A percentile compares a stretch with the other conserved stretches of the same genome.
Conservation (phyloP, 2,329 filamentous ascomycete species). For the Basipetospora chlamydospora region DNA sequence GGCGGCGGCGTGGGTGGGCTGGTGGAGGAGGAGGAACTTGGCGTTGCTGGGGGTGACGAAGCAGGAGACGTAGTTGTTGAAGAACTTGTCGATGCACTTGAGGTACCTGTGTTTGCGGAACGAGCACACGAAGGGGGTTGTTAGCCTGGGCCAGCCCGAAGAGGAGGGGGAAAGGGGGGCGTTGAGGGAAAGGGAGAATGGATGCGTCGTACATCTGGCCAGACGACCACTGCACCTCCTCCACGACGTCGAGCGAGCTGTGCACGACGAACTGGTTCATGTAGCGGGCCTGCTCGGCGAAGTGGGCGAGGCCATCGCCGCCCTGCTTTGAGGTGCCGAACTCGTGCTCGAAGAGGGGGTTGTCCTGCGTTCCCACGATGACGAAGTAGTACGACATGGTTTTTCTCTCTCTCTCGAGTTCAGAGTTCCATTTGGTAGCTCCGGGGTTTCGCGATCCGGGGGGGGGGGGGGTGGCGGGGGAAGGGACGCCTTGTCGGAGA, state of each 20-base stretch:
- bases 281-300: slow-evolving; percentile 75
- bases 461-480: no score
- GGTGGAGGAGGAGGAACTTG: slow-evolving; percentile 87
- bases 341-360: slow-evolving; percentile 89
- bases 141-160: not conserved
- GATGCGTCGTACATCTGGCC: slow-evolving; percentile 56
- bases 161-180: slow-evolving; percentile 9
- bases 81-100: slow-evolving; percentile 92
- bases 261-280: slow-evolving; percentile 98
- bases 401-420: no score
- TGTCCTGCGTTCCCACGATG: slow-evolving; percentile 89
- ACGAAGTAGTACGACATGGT: slow-evolving; percentile 97
- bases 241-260: slow-evolving; percentile 83
- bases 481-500: no score
- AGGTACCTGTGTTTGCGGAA: slow-evolving; percentile 53
- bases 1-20: slow-evolving; percentile 36
- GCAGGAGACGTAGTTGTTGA: slow-evolving; percentile 87
- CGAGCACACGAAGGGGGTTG: not conserved
- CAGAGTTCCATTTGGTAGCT: no score
- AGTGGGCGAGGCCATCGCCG: slow-evolving; percentile 82
- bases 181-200: slow-evolving; percentile 3
- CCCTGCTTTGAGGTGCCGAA: slow-evolving; percentile 95
- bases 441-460: no score
- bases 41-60: slow-evolving; percentile 88
- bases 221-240: slow-evolving; percentile 88